phyloP scores from a whole-genome alignment of 1,139 yeast species.

The Geotrichum carabidarum region DNA sequence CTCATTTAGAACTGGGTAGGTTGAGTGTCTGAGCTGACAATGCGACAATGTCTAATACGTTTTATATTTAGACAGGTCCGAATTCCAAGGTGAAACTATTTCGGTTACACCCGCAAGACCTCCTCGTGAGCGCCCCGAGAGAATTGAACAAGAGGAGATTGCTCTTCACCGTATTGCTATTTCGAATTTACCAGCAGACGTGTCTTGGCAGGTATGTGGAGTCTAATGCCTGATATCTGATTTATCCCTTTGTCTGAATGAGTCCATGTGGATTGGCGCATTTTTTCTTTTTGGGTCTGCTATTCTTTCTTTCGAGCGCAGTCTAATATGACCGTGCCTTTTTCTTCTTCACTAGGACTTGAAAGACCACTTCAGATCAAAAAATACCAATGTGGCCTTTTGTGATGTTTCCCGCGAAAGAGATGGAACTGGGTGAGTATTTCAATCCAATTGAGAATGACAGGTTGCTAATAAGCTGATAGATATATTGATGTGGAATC shows the following conservation, averaged over 20 bases:
- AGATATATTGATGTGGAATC: slow-evolving; percentile 59
- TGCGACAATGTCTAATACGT: too few species aligned
- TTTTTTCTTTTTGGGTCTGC: too few species aligned
- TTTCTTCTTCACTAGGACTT: slow-evolving; percentile 26
- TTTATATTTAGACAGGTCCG: not conserved
- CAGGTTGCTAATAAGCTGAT: slow-evolving; percentile 40
- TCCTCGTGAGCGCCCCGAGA: slow-evolving; percentile 19
- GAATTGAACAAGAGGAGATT: slow-evolving; percentile 18
- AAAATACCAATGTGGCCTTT: slow-evolving; percentile 34
- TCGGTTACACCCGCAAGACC: slow-evolving; percentile 35
- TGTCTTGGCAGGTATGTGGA: slow-evolving; percentile 33
- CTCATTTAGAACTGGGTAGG: slow-evolving; percentile 5
- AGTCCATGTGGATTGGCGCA: too few species aligned
- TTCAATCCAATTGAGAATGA: not conserved
- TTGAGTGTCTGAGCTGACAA: not conserved
- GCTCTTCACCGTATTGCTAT: slow-evolving; percentile 25
- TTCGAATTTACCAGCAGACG: slow-evolving; percentile 27
- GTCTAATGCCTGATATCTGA: not conserved
- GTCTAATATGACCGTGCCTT: not conserved
- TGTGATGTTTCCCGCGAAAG: slow-evolving; percentile 32
- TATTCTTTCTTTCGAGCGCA: not conserved
- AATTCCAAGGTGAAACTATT: slow-evolving; percentile 21
- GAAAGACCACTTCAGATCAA: slow-evolving; percentile 36
- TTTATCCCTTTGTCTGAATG: too few species aligned
- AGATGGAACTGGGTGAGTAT: slow-evolving; percentile 30